Evolutionary conservation across 345 rosid species (phyloP).

Genomic region (Ailanthus altissimus): DNA sequence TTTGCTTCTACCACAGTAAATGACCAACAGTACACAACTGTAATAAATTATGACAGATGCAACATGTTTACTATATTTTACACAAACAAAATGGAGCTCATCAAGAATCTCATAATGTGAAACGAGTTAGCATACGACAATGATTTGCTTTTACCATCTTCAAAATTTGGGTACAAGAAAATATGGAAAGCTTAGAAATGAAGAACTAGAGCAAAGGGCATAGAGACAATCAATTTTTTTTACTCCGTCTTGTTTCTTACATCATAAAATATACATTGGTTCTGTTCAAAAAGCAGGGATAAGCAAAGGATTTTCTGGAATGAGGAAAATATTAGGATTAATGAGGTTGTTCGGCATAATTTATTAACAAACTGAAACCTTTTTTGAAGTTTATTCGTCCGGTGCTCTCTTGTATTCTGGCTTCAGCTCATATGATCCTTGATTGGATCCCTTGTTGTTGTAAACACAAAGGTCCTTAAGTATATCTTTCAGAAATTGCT

Average conservation of each 20-base stretch:
- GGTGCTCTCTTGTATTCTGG: conserved; percentile 72
- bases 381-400: conserved; percentile 36
- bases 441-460: conserved; percentile 86
- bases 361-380: conserved; percentile 13
- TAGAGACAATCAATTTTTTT: neutral
- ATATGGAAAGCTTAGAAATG: neutral
- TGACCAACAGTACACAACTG: neutral
- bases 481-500: conserved; percentile 89
- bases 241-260: neutral
- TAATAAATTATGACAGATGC: neutral
- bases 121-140: neutral
- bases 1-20: neutral
- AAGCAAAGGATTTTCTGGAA: neutral
- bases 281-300: neutral
- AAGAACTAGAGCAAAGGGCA: neutral
- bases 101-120: neutral
- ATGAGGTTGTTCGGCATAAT: neutral
- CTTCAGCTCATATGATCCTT: conserved; percentile 91
- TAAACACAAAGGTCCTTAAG: conserved; percentile 82
- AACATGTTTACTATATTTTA: neutral
- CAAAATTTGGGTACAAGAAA: neutral
- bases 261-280: neutral
- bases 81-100: neutral
- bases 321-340: neutral
- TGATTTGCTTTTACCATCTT: neutral